phyloP scores from a whole-genome alignment of 1,284 basidiomycete genomes.

The Leucoagaricus sp. region DNA sequence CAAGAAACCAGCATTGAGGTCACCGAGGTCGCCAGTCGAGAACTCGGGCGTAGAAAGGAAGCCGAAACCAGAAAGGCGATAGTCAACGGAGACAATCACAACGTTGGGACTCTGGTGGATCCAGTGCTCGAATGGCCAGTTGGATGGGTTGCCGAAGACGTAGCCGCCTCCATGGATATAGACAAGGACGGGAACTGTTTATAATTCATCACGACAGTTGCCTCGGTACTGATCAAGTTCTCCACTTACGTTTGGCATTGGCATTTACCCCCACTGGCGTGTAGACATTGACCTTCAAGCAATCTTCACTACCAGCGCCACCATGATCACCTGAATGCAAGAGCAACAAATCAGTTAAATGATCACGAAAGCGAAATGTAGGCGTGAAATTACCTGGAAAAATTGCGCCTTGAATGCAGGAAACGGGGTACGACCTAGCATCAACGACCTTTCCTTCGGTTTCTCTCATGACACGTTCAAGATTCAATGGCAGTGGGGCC shows the following conservation, averaged over 20 bases:
- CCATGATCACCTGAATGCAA: slow-evolving; percentile 46
- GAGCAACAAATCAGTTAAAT: neutral
- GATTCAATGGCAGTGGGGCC: slow-evolving; percentile 48
- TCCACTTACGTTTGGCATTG: slow-evolving; percentile 38
- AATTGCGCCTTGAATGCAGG: slow-evolving; percentile 58
- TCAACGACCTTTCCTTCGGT: slow-evolving; percentile 42
- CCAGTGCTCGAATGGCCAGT: slow-evolving; percentile 57
- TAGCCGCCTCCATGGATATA: slow-evolving; percentile 72
- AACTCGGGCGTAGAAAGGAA: slow-evolving; percentile 52
- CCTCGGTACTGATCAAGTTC: neutral
- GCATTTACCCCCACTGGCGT: slow-evolving; percentile 43
- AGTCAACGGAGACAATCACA: slow-evolving; percentile 55
- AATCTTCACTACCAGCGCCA: slow-evolving; percentile 64
- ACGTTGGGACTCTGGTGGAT: slow-evolving; percentile 51
- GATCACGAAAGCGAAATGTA: neutral
- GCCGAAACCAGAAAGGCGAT: slow-evolving; percentile 55
- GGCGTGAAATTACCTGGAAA: slow-evolving; percentile 36
- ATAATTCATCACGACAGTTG: neutral
- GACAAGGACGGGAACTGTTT: slow-evolving; percentile 60
- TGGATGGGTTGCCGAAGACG: slow-evolving; percentile 55
- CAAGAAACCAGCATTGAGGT: slow-evolving; percentile 60
- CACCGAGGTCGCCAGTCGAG: slow-evolving; percentile 49
- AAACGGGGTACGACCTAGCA: slow-evolving; percentile 51
- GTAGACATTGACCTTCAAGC: slow-evolving; percentile 55
- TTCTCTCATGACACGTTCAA: slow-evolving; percentile 35